Percentiles rank a stretch among this genome's conserved stretches.
These are phyloP conservation scores for Alternaria metachromatica DNA, from an alignment of 2,329 filamentous ascomycete genomes.

Conservation along the genomic window DNA sequence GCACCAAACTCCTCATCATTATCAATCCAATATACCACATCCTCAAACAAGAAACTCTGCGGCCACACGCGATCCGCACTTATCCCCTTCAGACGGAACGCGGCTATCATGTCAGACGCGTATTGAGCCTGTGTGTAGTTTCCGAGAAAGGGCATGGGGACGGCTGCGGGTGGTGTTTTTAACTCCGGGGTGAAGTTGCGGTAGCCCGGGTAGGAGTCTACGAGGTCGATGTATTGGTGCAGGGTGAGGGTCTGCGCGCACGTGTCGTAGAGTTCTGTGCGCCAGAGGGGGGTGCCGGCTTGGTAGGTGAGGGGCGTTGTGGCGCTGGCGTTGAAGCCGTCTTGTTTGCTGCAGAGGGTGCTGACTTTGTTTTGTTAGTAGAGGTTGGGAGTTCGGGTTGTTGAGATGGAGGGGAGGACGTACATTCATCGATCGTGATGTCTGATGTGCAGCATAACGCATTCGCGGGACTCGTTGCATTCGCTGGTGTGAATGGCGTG, in stretches of 20 bases:
- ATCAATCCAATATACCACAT: slow-evolving; percentile 69
- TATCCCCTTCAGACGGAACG: slow-evolving; percentile 48
- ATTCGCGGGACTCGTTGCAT: slow-evolving; percentile 22
- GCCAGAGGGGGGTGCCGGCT: slow-evolving; percentile 62
- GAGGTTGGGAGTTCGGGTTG: too few species aligned
- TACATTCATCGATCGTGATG: slow-evolving; percentile 26
- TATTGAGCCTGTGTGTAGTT: slow-evolving; percentile 68
- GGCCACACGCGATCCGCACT: slow-evolving; percentile 51
- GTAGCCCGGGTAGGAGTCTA: slow-evolving; percentile 58
- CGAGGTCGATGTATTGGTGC: slow-evolving; percentile 65
- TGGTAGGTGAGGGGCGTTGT: slow-evolving; percentile 63
- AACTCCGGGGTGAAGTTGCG: slow-evolving; percentile 70
- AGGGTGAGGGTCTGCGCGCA: slow-evolving; percentile 66
- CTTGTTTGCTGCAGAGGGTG: slow-evolving; percentile 29
- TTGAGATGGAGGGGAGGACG: background rate
- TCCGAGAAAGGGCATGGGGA: slow-evolving; percentile 68
- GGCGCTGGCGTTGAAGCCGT: slow-evolving; percentile 66
- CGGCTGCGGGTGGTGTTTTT: slow-evolving; percentile 60
- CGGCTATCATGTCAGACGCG: slow-evolving; percentile 63
- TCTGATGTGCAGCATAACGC: slow-evolving; percentile 28
- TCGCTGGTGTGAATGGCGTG: slow-evolving; percentile 65
- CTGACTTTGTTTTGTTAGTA: slow-evolving; percentile 1
- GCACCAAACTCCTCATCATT: slow-evolving; percentile 65
- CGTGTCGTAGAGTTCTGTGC: slow-evolving; percentile 68
- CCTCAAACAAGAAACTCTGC: slow-evolving; percentile 68